Base-by-base conservation (phyloP, 345 rosid genomes). In the Passiflora organensis region DNA sequence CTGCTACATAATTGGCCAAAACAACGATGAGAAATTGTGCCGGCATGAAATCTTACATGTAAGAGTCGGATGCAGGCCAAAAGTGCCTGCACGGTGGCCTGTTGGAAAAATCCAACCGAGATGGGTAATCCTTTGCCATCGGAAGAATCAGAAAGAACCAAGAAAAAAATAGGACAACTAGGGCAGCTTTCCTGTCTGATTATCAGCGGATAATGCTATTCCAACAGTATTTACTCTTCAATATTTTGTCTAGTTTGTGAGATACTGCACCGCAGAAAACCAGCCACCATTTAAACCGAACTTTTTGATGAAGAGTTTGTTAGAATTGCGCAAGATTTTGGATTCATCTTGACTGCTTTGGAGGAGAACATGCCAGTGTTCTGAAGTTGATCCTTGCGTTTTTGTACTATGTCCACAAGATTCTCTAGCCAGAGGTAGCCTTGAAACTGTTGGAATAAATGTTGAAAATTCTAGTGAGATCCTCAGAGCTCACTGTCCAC, bases 401-500 rank as follows among this genome's bases (percentile, higher is more conserved):
- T 49, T 41, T 8, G 37, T 44, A 13, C 15, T 20, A 56, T 6
- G 37, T 44, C 54, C 22, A 36, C 13, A 28, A n/a, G 18, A 65
- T 37, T 22, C 19, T 53, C 62, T 68, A 60, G 38, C 42, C 48
- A 48, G 43, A 15, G 14, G 24, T 53, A 25, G 56, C 48, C 51
- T 23, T 28, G 52, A 85, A 75, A 64, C 78, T 74, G 18, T 72
- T 74, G n/a, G 75, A 62, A 71, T 91, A 88, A 55, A 85, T 75
- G 57, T 50, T 54, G 66, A 69, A 78, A 45, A 86, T 81, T 61
- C 63, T 73, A 44, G 69, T 28, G 66, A 88, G 77, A 43, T 93
- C 83, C 48, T 70, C 71, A 55, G 89, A 74, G 78, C 84, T 74
- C 62, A 88, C 78, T 41, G 79, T 84, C 99, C 96, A 86, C 23